Evolutionary conservation across 108 stramenopile genomes (phyloP).

Genomic region (Discostella pseudostelligera): DNA sequence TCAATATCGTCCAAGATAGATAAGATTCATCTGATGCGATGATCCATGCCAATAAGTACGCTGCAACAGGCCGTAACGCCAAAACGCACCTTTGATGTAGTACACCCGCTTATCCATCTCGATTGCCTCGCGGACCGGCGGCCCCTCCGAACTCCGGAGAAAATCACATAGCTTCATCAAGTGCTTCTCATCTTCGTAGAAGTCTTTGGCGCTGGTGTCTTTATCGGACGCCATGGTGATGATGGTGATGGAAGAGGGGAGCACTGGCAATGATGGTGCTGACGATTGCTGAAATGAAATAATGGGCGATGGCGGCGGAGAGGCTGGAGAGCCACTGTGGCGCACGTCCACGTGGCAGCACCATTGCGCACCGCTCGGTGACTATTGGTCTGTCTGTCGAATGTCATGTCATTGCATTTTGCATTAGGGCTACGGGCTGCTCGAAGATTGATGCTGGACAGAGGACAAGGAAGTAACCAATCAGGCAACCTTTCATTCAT

Average conservation of each 20-base stretch:
- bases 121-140: constrained; percentile 86
- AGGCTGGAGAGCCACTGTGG: too few species aligned
- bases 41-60: too few species aligned
- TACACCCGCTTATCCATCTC: constrained; percentile 95
- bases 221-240: constrained; percentile 31
- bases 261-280: too few species aligned
- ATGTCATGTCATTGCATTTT: too few species aligned
- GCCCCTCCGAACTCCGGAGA: constrained; percentile 75
- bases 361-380: too few species aligned
- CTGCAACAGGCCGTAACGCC: too few species aligned
- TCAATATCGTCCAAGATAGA: neutral
- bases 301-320: too few species aligned
- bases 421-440: too few species aligned
- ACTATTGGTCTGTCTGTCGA: too few species aligned
- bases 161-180: constrained; percentile 87
- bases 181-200: constrained; percentile 81
- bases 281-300: neutral
- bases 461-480: neutral
- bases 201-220: constrained; percentile 43
- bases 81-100: constrained; percentile 93
- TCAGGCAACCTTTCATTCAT: neutral
- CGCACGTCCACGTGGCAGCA: too few species aligned
- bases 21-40: constrained; percentile 2
- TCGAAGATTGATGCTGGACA: too few species aligned
- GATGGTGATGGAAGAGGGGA: neutral